Evolutionary conservation across 371 early-diverging fungal species (phyloP), one percentile per base, ranked within the genome.

Genomic region (Rhizopus stolonifer): DNA sequence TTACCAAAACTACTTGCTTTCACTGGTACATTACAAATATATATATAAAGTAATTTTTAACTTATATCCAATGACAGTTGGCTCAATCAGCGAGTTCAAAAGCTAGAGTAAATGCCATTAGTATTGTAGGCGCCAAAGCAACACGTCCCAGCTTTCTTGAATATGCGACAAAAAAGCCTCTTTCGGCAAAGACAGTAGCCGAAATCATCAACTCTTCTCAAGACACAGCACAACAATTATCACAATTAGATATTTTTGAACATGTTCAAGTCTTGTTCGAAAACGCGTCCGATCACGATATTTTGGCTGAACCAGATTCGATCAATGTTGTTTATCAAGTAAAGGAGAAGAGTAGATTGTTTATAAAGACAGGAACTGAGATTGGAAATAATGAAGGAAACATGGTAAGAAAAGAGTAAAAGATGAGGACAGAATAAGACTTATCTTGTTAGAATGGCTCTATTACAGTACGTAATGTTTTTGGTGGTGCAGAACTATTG

Each of bases 401-500:
- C 52, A 76, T 89, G 86, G 90, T 87, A 77, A 56, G 18, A 19
- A 23, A 6, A 26, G 11, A 6, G 17, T 15, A 22, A 7, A 34
- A 14, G 4, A 4, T 10, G 18, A 39, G 15, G 2, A 25, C 25
- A 21, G 23, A 18, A 19, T 14, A 14, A 9, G 24, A 33, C 14
- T 23, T 23, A 2, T 19, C 11, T 21, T 52, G 1, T 9, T 47
- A 76, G 77, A 87, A 76, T 72, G 89, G 69, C 58, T 81, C 90
- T 0, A 50, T 87, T 34, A 81, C 75, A 14, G 46, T 88, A 9
- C 83, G 88, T 54, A 94, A 95, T 51, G 78, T 85, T 3, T 88
- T 91, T 67, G 95, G 95, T 19, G 87, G 84, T 11, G 95, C 86
- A 15, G 95, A 95, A 70, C 74, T 81, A 34, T 49, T 92, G 14